A percentile compares a stretch with the other conserved stretches of the same genome.
These are phyloP conservation scores for Arachis stenosperma DNA, from an alignment of 306 rosid genomes.

Conservation along the genomic window DNA sequence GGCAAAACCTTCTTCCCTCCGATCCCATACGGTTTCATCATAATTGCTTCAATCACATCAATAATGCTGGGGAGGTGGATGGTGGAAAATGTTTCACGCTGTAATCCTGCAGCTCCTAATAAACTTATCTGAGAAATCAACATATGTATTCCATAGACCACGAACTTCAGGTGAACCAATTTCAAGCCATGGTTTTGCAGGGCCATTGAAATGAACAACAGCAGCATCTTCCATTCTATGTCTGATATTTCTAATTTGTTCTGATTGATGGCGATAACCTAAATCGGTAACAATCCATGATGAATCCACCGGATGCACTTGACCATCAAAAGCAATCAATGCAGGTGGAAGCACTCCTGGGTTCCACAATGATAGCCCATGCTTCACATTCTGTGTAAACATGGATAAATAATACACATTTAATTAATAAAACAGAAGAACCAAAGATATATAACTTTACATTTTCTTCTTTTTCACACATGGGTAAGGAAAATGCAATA, in stretches of 20 bases:
- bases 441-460: too few species aligned
- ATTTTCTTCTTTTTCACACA: too few species aligned
- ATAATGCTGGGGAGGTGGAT: too few species aligned
- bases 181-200: constrained; percentile 93
- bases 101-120: constrained; percentile 65
- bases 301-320: constrained; percentile 68
- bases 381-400: constrained; percentile 55
- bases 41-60: constrained; percentile 27
- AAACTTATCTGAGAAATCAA: constrained; percentile 66
- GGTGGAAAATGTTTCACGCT: constrained; percentile 49
- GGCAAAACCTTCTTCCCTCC: constrained; percentile 89
- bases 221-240: constrained; percentile 61
- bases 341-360: constrained; percentile 79
- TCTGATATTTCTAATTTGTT: constrained; percentile 29
- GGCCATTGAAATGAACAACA: constrained; percentile 83
- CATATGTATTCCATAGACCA: constrained; percentile 70
- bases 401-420: background rate
- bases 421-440: constrained; percentile 5
- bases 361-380: constrained; percentile 64
- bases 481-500: constrained; percentile 12
- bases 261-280: constrained; percentile 61
- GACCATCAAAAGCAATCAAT: constrained; percentile 70
- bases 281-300: constrained; percentile 67
- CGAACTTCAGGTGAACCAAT: constrained; percentile 75
- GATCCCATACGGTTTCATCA: constrained; percentile 39